These are phyloP conservation scores for Dictyostelium intermedium DNA, from an alignment of 78 protist genomes.

Conservation along the genomic window DNA sequence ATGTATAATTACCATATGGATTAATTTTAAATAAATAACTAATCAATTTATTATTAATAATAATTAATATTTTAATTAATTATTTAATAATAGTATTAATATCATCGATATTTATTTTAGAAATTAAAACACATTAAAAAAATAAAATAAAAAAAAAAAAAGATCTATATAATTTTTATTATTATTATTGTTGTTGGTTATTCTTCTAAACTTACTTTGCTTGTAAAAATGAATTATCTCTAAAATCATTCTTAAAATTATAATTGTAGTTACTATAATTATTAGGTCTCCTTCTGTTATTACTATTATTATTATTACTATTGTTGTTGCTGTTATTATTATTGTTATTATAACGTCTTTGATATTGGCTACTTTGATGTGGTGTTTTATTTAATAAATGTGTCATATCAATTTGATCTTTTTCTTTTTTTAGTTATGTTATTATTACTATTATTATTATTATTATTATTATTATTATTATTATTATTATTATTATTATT, in stretches of 20 bases:
- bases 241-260: not conserved
- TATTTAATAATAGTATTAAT: not conserved
- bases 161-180: not conserved
- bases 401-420: slow-evolving; percentile 30
- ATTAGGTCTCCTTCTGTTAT: not conserved
- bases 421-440: not conserved
- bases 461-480: not conserved
- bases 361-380: not conserved
- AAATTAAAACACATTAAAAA: not conserved
- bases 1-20: slow-evolving; percentile 60
- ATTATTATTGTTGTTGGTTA: no score
- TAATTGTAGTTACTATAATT: not conserved
- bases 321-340: not conserved
- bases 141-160: not conserved
- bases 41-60: not conserved
- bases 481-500: not conserved
- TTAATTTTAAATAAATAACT: slow-evolving; percentile 62
- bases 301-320: not conserved
- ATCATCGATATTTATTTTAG: not conserved
- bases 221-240: slow-evolving; percentile 25
- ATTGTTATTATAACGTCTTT: not conserved
- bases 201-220: slow-evolving; percentile 46
- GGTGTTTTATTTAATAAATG: slow-evolving; percentile 6
- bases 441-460: not conserved
- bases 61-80: not conserved